Evolutionary conservation across 2,329 filamentous ascomycete species (phyloP).

Genomic region (Trichophyton rubrum): DNA sequence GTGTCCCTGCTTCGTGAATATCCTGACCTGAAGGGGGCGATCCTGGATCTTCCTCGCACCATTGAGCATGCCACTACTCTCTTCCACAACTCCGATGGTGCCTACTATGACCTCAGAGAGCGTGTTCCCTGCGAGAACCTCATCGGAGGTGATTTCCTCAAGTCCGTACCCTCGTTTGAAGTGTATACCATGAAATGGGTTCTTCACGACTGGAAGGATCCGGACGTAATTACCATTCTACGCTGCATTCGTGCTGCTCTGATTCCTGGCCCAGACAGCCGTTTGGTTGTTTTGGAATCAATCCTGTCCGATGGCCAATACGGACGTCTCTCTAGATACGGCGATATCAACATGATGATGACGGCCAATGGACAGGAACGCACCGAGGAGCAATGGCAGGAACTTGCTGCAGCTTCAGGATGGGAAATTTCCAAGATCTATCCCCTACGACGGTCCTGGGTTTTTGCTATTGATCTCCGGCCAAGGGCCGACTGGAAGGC

Average conservation of each 20-base stretch:
- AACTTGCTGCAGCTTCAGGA: not conserved
- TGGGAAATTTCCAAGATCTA: not conserved
- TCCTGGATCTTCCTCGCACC: constrained; percentile 27
- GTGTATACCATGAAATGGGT: constrained; percentile 31
- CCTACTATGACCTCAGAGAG: constrained; percentile 23
- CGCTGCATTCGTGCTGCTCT: not conserved
- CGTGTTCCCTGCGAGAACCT: constrained; percentile 21
- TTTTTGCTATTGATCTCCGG: not conserved
- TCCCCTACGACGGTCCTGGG: not conserved
- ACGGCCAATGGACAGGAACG: not conserved
- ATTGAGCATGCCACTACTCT: constrained; percentile 22
- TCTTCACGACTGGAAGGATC: not conserved
- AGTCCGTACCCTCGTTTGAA: constrained; percentile 21
- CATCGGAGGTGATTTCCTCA: constrained; percentile 30
- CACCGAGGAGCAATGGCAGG: not conserved
- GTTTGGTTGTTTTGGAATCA: not conserved
- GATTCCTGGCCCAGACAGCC: not conserved
- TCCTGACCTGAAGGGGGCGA: constrained; percentile 21
- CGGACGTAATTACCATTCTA: not conserved
- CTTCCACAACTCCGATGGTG: constrained; percentile 20
- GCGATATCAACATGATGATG: not conserved
- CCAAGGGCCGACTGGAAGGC: not conserved
- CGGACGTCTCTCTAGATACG: not conserved
- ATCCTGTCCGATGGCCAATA: not conserved
- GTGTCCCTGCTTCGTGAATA: constrained; percentile 23